Base-by-base conservation (phyloP, 2,329 filamentous ascomycete genomes). In the Epichloe brachyelytri region DNA sequence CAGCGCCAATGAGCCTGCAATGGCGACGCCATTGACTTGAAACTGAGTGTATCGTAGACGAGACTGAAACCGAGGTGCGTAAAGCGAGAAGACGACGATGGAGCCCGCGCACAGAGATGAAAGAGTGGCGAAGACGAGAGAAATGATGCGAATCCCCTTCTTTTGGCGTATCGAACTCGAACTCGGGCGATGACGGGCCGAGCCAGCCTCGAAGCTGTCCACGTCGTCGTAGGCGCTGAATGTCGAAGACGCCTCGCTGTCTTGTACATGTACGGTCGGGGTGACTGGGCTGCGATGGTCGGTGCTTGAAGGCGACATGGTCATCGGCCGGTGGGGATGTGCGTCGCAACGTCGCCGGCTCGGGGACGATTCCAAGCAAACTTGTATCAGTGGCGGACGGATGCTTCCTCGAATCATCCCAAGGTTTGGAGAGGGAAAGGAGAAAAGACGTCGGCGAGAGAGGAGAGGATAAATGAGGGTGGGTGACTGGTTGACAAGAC, bases 1-100 rank as follows among this genome's bases (percentile, higher is more conserved):
- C 71, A 95, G 83, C 38, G 87, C 84, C 39, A 97, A 72, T 64
- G 90, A 91, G 51, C 88, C 88, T 15, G 85, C 83, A 59, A 94
- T 94, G 54, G 88, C 86, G 44, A 96, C 82, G 45, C 84, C 81
- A 67, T 97, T 97, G 68, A 98, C 88, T 65, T 93, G 87, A 55
- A 93, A 79, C 69, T 98, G 93, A 3, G 83, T 85, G 69, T 97
- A 98, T 62, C 82, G 85, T 48, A 98, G 76, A 43, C 83, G 82
- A 51, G 85, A 84, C 66, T 95, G 88, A 70, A 98, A 88, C 46
- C 94, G 76, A 58, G 88, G 90, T 8, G 86, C 93, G 65, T 97
- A 98, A 34, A 98, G 80, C 37, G 89, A 95, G 72, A 93, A 98
- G 46, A 89, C 86, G 47, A 88, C 89, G 62, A 97, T 88, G 61